A percentile compares a stretch with the other conserved stretches of the same genome.
Conservation (phyloP, 176 grass and related monocot species). For the Rhynchospora tenuis region DNA sequence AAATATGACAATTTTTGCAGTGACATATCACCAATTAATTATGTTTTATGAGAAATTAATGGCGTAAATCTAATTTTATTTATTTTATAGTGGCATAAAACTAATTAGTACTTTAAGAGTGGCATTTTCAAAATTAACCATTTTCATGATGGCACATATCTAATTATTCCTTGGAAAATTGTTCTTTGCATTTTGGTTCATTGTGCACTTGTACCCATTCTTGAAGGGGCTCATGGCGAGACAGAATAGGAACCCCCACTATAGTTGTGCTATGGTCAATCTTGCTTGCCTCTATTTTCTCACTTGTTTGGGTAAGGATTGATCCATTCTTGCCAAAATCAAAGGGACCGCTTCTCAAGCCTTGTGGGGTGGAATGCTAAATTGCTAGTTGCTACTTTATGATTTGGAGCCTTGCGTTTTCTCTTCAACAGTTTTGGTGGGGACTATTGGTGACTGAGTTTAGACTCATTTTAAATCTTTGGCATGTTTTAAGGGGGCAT, state of each 20-base stretch:
- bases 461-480: neutral
- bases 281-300: conserved; percentile 92
- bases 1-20: too few relatives aligned
- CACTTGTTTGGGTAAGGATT: conserved; percentile 90
- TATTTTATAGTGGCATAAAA: too few relatives aligned
- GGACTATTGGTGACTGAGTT: neutral
- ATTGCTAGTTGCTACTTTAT: neutral
- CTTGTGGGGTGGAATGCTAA: conserved; percentile 77
- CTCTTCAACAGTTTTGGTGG: conserved; percentile 9
- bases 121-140: too few relatives aligned
- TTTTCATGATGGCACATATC: too few relatives aligned
- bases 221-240: conserved; percentile 96
- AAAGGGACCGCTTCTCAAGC: conserved; percentile 74
- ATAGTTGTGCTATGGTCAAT: conserved; percentile 89
- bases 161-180: too few relatives aligned
- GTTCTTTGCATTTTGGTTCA: conserved; percentile 97
- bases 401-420: neutral
- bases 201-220: conserved; percentile 90
- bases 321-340: conserved; percentile 84
- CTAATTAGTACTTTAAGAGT: too few relatives aligned
- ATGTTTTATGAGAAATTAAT: too few relatives aligned
- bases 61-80: too few relatives aligned
- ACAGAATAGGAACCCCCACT: conserved; percentile 83
- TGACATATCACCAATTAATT: too few relatives aligned
- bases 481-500: neutral